Evolutionary conservation across 176 grass and related monocot genomes (phyloP).

Genomic region (Thinopyrum elongatum): DNA sequence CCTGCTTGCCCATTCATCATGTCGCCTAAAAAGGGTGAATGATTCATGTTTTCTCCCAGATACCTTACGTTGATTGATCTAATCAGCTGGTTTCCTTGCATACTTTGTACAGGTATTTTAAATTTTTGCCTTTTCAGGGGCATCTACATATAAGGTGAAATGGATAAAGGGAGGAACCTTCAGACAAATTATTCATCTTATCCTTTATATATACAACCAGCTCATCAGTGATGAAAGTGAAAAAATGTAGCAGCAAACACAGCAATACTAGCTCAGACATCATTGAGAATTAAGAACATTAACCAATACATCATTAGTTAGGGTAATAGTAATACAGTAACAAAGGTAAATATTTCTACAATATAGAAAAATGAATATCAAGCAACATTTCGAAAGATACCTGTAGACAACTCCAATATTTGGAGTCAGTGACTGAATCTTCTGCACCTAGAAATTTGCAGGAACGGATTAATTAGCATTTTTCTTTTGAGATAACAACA

Average conservation of each 20-base stretch:
- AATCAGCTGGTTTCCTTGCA: background rate
- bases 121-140: background rate
- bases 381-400: slow-evolving; percentile 24
- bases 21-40: background rate
- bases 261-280: background rate
- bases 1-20: background rate
- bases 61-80: background rate
- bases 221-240: background rate
- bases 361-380: slow-evolving; percentile 10
- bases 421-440: slow-evolving; percentile 86
- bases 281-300: background rate
- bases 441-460: slow-evolving; percentile 73
- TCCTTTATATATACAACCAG: background rate
- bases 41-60: background rate
- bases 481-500: background rate
- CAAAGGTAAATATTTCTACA: background rate
- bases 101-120: background rate
- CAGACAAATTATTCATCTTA: background rate
- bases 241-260: background rate
- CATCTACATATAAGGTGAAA: background rate
- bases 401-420: slow-evolving; percentile 98
- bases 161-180: background rate
- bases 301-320: background rate
- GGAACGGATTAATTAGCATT: background rate
- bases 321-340: background rate